These are phyloP conservation scores for Coemansia sp. DNA, from an alignment of 192 early-diverging fungal species.

Conservation along the genomic window DNA sequence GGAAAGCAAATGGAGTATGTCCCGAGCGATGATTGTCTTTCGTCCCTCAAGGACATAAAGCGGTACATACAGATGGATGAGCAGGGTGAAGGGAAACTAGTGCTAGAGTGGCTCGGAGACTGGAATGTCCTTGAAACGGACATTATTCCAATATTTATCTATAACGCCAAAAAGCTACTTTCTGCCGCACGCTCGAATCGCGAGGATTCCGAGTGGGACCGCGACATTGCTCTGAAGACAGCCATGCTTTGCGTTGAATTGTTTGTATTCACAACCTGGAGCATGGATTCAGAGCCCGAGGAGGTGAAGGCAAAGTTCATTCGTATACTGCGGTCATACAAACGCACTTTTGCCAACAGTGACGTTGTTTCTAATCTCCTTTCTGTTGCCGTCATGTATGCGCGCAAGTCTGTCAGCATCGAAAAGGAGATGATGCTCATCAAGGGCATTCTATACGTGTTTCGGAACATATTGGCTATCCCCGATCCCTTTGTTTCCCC, in stretches of 20 bases:
- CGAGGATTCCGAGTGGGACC: conserved; percentile 14
- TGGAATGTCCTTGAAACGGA: conserved; percentile 76
- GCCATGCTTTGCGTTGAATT: conserved; percentile 67
- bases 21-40: conserved; percentile 79
- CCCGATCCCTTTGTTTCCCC: conserved; percentile 65
- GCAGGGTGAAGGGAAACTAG: conserved; percentile 59
- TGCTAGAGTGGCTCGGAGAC: conserved; percentile 67
- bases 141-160: conserved; percentile 72
- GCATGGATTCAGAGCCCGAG: conserved; percentile 58
- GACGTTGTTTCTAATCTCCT: conserved; percentile 31
- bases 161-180: conserved; percentile 37
- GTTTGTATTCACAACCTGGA: conserved; percentile 89
- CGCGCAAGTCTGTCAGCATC: conserved; percentile 18
- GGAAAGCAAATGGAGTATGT: conserved; percentile 58
- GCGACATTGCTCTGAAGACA: conserved; percentile 25
- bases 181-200: not conserved
- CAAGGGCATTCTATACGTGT: conserved; percentile 65
- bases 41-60: conserved; percentile 86
- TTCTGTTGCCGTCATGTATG: conserved; percentile 30
- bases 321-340: conserved; percentile 67
- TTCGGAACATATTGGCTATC: conserved; percentile 81
- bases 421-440: conserved; percentile 43
- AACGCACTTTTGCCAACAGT: conserved; percentile 61
- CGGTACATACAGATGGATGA: conserved; percentile 79
- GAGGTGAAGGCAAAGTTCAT: conserved; percentile 51